phyloP scores from a whole-genome alignment of 1,284 basidiomycete species.

The Golubevia sp. region DNA sequence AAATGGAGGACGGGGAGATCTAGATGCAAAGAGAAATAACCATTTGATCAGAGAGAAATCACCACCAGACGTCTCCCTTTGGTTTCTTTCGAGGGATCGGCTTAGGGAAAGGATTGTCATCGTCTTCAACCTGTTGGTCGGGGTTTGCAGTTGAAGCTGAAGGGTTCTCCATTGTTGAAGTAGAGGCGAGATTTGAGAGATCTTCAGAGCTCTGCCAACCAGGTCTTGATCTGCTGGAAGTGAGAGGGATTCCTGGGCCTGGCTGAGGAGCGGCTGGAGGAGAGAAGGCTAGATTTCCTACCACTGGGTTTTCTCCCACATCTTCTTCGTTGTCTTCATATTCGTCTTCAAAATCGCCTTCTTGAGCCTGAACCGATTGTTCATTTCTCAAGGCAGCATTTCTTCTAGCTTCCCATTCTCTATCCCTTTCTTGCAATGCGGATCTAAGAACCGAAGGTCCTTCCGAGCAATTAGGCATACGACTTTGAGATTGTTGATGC shows the following conservation, averaged over 20 bases:
- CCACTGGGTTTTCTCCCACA: conserved; percentile 8
- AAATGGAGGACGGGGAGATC: too few relatives aligned
- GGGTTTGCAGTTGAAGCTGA: neutral
- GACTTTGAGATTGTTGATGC: neutral
- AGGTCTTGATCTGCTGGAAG: neutral
- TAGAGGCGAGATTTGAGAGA: neutral
- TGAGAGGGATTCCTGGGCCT: conserved; percentile 2
- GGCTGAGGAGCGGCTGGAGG: conserved; percentile 5
- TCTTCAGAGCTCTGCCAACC: neutral
- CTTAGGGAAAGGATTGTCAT: neutral
- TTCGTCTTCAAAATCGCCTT: conserved; percentile 7
- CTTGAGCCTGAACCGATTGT: neutral
- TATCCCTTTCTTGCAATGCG: conserved; percentile 9
- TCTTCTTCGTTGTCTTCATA: conserved; percentile 10
- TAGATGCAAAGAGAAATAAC: too few relatives aligned
- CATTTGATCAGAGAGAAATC: neutral
- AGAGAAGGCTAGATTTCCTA: neutral
- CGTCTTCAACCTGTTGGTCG: neutral
- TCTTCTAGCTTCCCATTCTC: conserved; percentile 2
- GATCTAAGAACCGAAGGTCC: conserved; percentile 1
- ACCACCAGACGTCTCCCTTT: conserved; percentile 22
- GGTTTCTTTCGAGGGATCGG: conserved; percentile 14
- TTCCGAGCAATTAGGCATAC: neutral
- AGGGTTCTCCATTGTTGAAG: too few relatives aligned
- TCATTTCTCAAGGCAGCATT: neutral